Evolutionary conservation across 2,329 filamentous ascomycete species (phyloP).

Genomic region (Alternaria longipes): DNA sequence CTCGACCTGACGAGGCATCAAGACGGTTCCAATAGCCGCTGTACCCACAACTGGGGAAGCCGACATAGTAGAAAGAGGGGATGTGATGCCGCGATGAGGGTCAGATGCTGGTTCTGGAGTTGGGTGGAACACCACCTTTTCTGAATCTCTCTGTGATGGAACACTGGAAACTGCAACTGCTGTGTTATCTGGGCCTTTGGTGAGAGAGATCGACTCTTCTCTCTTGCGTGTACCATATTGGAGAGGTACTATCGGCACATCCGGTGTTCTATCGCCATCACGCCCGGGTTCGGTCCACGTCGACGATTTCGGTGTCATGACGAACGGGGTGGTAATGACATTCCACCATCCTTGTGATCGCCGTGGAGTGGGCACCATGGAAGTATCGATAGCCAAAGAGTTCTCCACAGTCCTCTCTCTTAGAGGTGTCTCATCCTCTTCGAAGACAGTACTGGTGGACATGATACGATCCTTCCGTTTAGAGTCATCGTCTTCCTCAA

Average conservation of each 20-base stretch:
- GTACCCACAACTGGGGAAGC: constrained; percentile 45
- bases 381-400: constrained; percentile 51
- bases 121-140: constrained; percentile 15
- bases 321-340: constrained; percentile 75
- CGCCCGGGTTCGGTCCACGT: constrained; percentile 45
- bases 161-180: neutral
- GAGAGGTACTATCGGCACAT: constrained; percentile 46
- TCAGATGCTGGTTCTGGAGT: constrained; percentile 18
- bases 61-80: constrained; percentile 42
- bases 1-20: constrained; percentile 44
- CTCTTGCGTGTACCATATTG: constrained; percentile 32
- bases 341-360: constrained; percentile 80
- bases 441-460: constrained; percentile 73
- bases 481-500: constrained; percentile 61
- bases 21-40: constrained; percentile 44
- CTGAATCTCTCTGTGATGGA: neutral
- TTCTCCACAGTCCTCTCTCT: constrained; percentile 34
- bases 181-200: constrained; percentile 1
- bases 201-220: constrained; percentile 28
- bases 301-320: constrained; percentile 48
- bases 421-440: constrained; percentile 67
- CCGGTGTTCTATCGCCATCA: constrained; percentile 38
- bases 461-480: constrained; percentile 54
- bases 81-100: constrained; percentile 28
- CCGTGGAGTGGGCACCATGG: constrained; percentile 61